Evolutionary conservation across 2,329 filamentous ascomycete species (phyloP).

Genomic region (Fusarium oxysporum): DNA sequence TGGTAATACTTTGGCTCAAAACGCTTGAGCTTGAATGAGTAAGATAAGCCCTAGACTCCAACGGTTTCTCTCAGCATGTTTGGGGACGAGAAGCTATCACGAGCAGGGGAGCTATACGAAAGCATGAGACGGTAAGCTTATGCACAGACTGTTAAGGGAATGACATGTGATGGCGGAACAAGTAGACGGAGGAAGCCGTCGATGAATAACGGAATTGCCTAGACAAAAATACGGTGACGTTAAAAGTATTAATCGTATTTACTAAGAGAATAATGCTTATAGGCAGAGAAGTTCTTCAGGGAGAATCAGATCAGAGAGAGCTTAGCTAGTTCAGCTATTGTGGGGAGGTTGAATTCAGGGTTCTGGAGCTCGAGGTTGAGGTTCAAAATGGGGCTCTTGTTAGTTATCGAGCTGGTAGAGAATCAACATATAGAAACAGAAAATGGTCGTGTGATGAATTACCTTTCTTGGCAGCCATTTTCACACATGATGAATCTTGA

Average conservation of each 20-base stretch:
- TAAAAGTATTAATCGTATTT: not conserved
- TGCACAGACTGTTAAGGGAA: constrained; percentile 3
- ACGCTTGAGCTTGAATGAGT: not conserved
- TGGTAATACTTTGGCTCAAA: not conserved
- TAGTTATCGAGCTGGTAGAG: not conserved
- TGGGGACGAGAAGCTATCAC: constrained; percentile 25
- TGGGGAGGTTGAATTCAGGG: constrained; percentile 31
- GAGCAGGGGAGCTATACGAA: not conserved
- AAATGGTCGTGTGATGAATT: constrained; percentile 27
- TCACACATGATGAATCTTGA: not conserved
- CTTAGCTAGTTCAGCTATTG: constrained; percentile 2
- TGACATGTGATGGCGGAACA: constrained; percentile 23
- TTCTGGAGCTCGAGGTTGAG: constrained; percentile 25
- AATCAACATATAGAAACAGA: not conserved
- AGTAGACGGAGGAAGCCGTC: not conserved
- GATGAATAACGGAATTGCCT: not conserved
- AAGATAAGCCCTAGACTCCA: not conserved
- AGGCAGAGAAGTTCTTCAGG: not conserved
- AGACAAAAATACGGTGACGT: not conserved
- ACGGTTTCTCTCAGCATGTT: constrained; percentile 10
- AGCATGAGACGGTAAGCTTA: not conserved
- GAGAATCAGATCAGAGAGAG: constrained; percentile 1
- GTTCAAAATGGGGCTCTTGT: constrained; percentile 4
- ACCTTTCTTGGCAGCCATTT: constrained; percentile 14
- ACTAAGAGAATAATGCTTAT: not conserved